Conservation (phyloP, 1,284 basidiomycete species). For the Trichosporon sp. region DNA sequence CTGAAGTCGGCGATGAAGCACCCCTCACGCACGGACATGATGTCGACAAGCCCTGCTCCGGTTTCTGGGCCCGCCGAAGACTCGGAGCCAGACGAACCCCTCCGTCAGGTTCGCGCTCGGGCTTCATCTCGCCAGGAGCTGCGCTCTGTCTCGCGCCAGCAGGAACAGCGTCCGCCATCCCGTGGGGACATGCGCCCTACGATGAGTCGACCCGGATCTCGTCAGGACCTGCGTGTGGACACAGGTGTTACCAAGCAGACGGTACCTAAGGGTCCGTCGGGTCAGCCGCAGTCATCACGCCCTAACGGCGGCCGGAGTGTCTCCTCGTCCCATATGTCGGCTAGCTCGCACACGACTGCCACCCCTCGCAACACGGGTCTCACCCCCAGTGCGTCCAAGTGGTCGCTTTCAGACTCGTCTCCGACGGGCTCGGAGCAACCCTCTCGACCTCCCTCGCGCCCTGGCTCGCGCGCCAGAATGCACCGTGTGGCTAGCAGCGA, state of each 20-base stretch:
- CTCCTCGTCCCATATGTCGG: not conserved
- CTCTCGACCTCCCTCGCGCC: constrained; percentile 7
- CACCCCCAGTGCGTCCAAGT: constrained; percentile 17
- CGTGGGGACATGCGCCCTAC: not conserved
- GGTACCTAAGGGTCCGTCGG: not conserved
- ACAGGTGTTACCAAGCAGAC: not conserved
- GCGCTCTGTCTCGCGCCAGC: not conserved
- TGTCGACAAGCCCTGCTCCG: not conserved
- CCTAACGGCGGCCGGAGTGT: not conserved
- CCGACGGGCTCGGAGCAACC: constrained; percentile 7
- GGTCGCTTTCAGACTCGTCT: constrained; percentile 18
- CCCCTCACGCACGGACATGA: not conserved
- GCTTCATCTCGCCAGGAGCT: not conserved
- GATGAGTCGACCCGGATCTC: not conserved
- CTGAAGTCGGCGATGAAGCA: constrained; percentile 1
- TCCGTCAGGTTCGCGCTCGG: constrained; percentile 5
- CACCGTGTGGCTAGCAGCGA: constrained; percentile 1
- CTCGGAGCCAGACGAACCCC: constrained; percentile 4
- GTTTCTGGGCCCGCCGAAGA: not conserved
- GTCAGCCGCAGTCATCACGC: not conserved
- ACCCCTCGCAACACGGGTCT: not conserved
- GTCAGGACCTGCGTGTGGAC: not conserved
- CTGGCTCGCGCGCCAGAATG: constrained; percentile 4
- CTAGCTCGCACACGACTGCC: constrained; percentile 7
- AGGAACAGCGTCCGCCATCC: not conserved